Conservation (phyloP, 371 early-diverging fungal species). For the Lichtheimia corymbifera region DNA sequence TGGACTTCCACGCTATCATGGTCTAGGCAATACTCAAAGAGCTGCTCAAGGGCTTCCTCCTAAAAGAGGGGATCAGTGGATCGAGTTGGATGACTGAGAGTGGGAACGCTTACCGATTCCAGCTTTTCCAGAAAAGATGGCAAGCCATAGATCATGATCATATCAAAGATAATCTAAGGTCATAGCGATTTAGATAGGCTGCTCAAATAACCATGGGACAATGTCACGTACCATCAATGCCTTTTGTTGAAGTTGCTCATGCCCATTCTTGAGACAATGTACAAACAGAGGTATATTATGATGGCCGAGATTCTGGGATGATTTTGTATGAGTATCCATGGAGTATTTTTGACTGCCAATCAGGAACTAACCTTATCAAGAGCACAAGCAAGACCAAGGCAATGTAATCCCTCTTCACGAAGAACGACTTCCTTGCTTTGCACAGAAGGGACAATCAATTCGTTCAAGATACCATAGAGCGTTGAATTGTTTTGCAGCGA, state of each 20-base stretch:
- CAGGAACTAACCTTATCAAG: slow-evolving; percentile 51
- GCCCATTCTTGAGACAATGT: slow-evolving; percentile 40
- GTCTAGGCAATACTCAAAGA: slow-evolving; percentile 55
- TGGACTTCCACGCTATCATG: slow-evolving; percentile 50
- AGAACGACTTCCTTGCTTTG: slow-evolving; percentile 67
- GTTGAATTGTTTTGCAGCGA: slow-evolving; percentile 72
- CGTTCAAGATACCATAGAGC: slow-evolving; percentile 77
- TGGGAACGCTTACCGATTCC: not conserved
- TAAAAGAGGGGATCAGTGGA: slow-evolving; percentile 10
- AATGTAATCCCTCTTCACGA: slow-evolving; percentile 78
- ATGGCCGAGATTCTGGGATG: slow-evolving; percentile 38
- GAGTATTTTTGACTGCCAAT: not conserved
- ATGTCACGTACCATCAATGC: slow-evolving; percentile 44
- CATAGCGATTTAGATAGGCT: not conserved
- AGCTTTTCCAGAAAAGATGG: slow-evolving; percentile 35
- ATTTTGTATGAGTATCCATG: not conserved
- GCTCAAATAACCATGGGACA: not conserved
- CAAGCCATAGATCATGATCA: slow-evolving; percentile 57
- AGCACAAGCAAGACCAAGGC: slow-evolving; percentile 77
- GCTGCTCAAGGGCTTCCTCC: slow-evolving; percentile 37
- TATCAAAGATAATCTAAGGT: slow-evolving; percentile 62
- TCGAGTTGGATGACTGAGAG: too few species aligned
- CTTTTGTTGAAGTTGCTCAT: slow-evolving; percentile 45
- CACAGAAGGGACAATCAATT: slow-evolving; percentile 79
- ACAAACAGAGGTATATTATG: slow-evolving; percentile 51